Conservation (phyloP, 345 rosid genomes). For the Sonneratia alba region DNA sequence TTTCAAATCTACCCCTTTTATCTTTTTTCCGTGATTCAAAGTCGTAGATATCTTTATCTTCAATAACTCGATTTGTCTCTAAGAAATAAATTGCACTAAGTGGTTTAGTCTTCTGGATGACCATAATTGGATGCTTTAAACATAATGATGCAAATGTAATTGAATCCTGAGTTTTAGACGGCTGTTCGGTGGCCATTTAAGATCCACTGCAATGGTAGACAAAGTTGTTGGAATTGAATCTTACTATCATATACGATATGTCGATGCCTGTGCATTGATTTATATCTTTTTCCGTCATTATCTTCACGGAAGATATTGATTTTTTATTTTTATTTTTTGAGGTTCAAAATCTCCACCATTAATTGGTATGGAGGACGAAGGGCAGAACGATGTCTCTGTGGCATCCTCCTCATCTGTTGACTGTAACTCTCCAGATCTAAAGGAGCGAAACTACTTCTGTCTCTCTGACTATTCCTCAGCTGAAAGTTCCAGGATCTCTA, state of each 20-base stretch:
- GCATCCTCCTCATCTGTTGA: slow-evolving; percentile 37
- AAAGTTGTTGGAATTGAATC: background rate
- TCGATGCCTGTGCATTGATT: background rate
- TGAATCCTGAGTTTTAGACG: background rate
- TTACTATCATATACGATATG: background rate
- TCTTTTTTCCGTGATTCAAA: background rate
- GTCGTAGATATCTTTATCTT: background rate
- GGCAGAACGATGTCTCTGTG: slow-evolving; percentile 26
- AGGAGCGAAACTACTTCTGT: slow-evolving; percentile 69
- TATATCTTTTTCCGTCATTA: background rate
- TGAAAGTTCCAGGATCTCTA: slow-evolving; percentile 55
- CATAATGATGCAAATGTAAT: background rate
- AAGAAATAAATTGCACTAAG: background rate
- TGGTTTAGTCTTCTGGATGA: background rate
- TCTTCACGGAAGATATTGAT: slow-evolving; percentile 9
- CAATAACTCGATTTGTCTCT: background rate
- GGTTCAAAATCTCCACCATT: slow-evolving; percentile 60
- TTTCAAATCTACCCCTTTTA: background rate
- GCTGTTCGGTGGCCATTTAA: background rate
- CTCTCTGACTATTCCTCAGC: slow-evolving; percentile 71
- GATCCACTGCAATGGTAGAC: background rate
- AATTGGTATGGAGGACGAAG: slow-evolving; percentile 42
- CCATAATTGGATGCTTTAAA: background rate
- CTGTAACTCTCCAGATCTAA: slow-evolving; percentile 31
- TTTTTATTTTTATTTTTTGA: background rate